These are phyloP conservation scores for Auricularia auricula-judae DNA, from an alignment of 768 basidiomycete genomes.

Conservation along the genomic window DNA sequence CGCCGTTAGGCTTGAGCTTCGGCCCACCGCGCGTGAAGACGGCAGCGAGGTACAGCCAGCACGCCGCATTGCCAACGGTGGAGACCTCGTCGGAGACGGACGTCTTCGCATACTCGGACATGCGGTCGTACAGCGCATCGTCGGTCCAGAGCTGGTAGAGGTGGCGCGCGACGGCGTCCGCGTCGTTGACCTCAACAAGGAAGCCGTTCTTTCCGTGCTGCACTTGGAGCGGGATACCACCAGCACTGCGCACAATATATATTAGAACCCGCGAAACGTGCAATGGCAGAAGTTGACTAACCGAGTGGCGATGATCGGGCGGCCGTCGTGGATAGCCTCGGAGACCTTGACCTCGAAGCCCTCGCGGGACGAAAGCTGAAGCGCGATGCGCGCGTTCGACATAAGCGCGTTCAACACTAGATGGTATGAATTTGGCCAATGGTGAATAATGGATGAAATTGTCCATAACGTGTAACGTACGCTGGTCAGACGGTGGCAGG, in stretches of 20 bases:
- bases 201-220: constrained; percentile 81
- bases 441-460: neutral
- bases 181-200: constrained; percentile 69
- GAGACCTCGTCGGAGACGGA: constrained; percentile 79
- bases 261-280: too few relatives aligned
- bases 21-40: constrained; percentile 62
- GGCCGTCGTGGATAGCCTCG: constrained; percentile 84
- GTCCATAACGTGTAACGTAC: constrained; percentile 30
- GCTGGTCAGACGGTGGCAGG: constrained; percentile 73
- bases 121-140: constrained; percentile 38
- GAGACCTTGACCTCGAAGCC: constrained; percentile 98
- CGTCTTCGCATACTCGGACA: constrained; percentile 53
- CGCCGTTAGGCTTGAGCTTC: constrained; percentile 70
- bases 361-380: constrained; percentile 87
- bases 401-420: constrained; percentile 71
- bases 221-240: constrained; percentile 90
- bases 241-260: constrained; percentile 34
- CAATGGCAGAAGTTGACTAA: too few relatives aligned
- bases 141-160: constrained; percentile 72
- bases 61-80: constrained; percentile 69
- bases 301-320: constrained; percentile 69
- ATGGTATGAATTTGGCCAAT: constrained; percentile 1
- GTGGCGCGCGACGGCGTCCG: constrained; percentile 60
- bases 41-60: constrained; percentile 62
- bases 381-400: constrained; percentile 79